These are phyloP conservation scores for Pugionium cornutum DNA, from an alignment of 345 rosid genomes.

Conservation along the genomic window DNA sequence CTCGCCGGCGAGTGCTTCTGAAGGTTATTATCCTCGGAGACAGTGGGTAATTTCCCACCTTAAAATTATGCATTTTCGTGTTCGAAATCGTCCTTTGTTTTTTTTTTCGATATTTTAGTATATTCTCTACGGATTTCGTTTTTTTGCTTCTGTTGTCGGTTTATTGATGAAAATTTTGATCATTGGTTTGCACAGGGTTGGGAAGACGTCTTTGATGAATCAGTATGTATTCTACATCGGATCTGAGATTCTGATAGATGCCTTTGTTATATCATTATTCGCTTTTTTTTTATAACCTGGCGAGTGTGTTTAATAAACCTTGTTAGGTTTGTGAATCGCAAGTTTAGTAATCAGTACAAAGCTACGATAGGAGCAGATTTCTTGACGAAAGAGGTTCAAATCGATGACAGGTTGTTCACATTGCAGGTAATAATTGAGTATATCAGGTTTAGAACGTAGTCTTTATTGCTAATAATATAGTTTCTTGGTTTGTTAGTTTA, in stretches of 20 bases:
- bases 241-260: slow-evolving; percentile 14
- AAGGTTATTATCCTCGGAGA: slow-evolving; percentile 91
- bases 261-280: not conserved
- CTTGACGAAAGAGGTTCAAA: slow-evolving; percentile 51
- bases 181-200: slow-evolving; percentile 55
- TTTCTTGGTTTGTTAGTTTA: too few relatives aligned
- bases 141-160: not conserved
- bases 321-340: slow-evolving; percentile 80
- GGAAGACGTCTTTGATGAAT: slow-evolving; percentile 91
- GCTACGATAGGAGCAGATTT: slow-evolving; percentile 40
- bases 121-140: too few relatives aligned
- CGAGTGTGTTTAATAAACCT: not conserved
- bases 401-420: slow-evolving; percentile 80
- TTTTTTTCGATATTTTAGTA: not conserved
- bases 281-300: not conserved
- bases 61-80: not conserved
- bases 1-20: slow-evolving; percentile 76
- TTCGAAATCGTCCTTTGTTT: not conserved
- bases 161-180: not conserved
- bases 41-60: slow-evolving; percentile 57
- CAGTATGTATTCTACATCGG: slow-evolving; percentile 52
- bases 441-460: too few relatives aligned
- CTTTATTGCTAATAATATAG: too few relatives aligned
- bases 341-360: slow-evolving; percentile 87
- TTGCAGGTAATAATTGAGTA: slow-evolving; percentile 56